Evolutionary conservation across 1,284 basidiomycete species (phyloP).

Genomic region (Ustanciosporium gigantosporum): DNA sequence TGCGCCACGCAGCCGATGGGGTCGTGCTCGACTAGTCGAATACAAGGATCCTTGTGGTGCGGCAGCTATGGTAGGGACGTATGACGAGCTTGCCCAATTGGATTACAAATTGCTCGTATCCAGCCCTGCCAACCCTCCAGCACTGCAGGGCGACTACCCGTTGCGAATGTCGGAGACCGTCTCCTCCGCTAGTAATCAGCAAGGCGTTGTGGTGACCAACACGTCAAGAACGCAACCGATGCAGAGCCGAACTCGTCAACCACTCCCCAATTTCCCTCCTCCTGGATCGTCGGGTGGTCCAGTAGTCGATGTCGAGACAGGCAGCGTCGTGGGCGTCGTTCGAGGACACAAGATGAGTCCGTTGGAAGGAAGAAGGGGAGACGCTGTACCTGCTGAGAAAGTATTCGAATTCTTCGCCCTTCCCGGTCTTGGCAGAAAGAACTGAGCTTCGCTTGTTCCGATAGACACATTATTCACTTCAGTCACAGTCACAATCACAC

Average conservation of each 20-base stretch:
- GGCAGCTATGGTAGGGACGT: constrained; percentile 65
- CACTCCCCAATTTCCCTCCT: constrained; percentile 65
- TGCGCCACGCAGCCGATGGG: constrained; percentile 50
- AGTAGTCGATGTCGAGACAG: constrained; percentile 70
- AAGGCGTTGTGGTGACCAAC: not conserved
- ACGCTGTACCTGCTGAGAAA: constrained; percentile 72
- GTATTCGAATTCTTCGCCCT: constrained; percentile 66
- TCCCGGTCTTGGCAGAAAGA: constrained; percentile 51
- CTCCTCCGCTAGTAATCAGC: not conserved
- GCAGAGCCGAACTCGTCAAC: constrained; percentile 15
- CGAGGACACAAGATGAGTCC: constrained; percentile 68
- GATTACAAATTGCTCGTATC: constrained; percentile 50
- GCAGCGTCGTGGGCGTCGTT: constrained; percentile 73
- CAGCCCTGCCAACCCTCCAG: constrained; percentile 38
- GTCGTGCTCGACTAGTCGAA: constrained; percentile 48
- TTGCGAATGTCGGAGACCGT: constrained; percentile 22
- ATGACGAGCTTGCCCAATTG: constrained; percentile 70
- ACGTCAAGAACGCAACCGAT: not conserved
- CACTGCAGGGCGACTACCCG: constrained; percentile 26
- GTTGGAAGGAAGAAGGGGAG: constrained; percentile 69
- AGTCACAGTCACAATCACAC: too few species aligned
- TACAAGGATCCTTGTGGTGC: constrained; percentile 54
- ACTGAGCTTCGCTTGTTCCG: too few species aligned
- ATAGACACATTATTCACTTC: too few species aligned
- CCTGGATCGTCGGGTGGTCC: constrained; percentile 75